Conservation (phyloP, 345 rosid genomes). For the Pistacia vera region DNA sequence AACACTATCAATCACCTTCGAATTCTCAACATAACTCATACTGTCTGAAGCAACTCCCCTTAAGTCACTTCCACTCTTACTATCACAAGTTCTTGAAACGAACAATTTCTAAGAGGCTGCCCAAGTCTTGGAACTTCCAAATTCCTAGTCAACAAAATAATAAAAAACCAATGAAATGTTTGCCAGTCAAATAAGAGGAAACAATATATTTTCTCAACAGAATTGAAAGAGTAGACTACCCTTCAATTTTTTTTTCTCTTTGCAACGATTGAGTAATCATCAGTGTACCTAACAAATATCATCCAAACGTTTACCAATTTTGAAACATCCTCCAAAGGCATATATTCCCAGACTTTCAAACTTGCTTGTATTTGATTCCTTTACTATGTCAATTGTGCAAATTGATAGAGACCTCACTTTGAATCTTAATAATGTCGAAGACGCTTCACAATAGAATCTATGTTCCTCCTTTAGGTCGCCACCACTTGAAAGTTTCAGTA, state of each 20-base stretch:
- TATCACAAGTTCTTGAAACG: slow-evolving; percentile 19
- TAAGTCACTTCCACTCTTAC: slow-evolving; percentile 18
- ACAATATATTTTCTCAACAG: background rate
- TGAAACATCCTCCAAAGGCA: slow-evolving; percentile 39
- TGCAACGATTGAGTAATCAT: slow-evolving; percentile 48
- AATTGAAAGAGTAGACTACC: slow-evolving; percentile 33
- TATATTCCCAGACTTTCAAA: slow-evolving; percentile 60
- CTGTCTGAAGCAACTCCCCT: slow-evolving; percentile 17
- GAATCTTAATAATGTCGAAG: too few species aligned
- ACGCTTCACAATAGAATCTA: too few species aligned
- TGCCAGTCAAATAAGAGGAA: background rate
- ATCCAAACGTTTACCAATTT: slow-evolving; percentile 47
- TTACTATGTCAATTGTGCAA: slow-evolving; percentile 44
- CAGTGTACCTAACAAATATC: slow-evolving; percentile 36
- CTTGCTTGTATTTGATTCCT: slow-evolving; percentile 38
- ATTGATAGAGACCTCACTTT: slow-evolving; percentile 33
- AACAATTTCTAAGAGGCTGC: slow-evolving; percentile 28
- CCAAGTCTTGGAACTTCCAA: slow-evolving; percentile 51
- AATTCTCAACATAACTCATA: slow-evolving; percentile 33
- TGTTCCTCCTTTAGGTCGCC: too few species aligned
- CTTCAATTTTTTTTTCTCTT: slow-evolving; percentile 44
- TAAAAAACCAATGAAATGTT: background rate
- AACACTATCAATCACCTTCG: slow-evolving; percentile 58
- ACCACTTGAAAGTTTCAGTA: too few species aligned
- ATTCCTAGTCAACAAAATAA: slow-evolving; percentile 27